Percentiles rank a stretch among this genome's conserved stretches.
These are phyloP conservation scores for Mortierella sp. DNA, from an alignment of 371 early-diverging fungal genomes.

Conservation along the genomic window DNA sequence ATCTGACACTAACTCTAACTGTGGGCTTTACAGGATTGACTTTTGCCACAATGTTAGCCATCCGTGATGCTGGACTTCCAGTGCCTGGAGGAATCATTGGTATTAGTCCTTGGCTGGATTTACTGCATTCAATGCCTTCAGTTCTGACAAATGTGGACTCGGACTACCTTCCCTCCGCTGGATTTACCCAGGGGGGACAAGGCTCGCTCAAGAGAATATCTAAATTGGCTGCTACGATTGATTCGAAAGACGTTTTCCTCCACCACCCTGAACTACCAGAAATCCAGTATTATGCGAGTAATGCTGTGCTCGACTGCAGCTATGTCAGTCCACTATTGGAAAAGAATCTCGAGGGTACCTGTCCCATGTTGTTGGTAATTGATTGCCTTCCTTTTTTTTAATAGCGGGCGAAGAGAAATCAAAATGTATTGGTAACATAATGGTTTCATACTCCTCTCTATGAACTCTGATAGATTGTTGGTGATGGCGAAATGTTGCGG, in stretches of 20 bases:
- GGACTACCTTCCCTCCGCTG: conserved; percentile 73
- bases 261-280: conserved; percentile 51
- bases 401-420: background rate
- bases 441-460: background rate
- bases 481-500: conserved; percentile 73
- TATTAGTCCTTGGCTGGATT: conserved; percentile 61
- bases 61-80: conserved; percentile 67
- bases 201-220: conserved; percentile 58
- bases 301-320: conserved; percentile 60
- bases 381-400: background rate
- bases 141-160: conserved; percentile 66
- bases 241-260: conserved; percentile 50
- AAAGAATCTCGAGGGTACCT: conserved; percentile 59
- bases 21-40: conserved; percentile 40
- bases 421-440: background rate
- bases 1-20: background rate
- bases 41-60: conserved; percentile 62
- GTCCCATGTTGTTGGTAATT: conserved; percentile 62
- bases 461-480: conserved; percentile 63
- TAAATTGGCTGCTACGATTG: conserved; percentile 30
- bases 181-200: conserved; percentile 58
- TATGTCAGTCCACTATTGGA: conserved; percentile 68
- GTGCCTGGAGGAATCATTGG: conserved; percentile 64
- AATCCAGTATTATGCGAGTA: conserved; percentile 70
- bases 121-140: conserved; percentile 76